These are phyloP conservation scores for Entomortierella parvispora DNA, from an alignment of 192 early-diverging fungal genomes.

Conservation along the genomic window DNA sequence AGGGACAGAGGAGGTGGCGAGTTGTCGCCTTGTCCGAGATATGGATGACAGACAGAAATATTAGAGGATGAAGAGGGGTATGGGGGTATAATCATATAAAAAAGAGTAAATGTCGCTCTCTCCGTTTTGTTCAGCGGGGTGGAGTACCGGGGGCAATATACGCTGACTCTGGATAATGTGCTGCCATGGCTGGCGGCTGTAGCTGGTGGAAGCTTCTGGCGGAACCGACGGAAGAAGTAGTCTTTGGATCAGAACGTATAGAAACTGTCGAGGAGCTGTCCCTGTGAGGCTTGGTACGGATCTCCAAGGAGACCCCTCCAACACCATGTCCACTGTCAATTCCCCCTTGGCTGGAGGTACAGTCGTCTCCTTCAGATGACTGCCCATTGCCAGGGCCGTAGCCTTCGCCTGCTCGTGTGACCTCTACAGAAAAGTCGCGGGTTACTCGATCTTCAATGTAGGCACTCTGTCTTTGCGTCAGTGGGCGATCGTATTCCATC, in stretches of 20 bases:
- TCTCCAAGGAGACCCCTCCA: neutral
- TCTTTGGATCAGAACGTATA: slow-evolving; percentile 3
- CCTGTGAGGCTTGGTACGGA: neutral
- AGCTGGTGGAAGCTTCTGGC: slow-evolving; percentile 1
- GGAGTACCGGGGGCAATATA: slow-evolving; percentile 10
- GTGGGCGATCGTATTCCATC: slow-evolving; percentile 28
- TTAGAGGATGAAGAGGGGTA: neutral
- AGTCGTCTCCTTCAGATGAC: neutral
- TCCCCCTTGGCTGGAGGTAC: slow-evolving; percentile 7
- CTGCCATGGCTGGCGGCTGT: neutral
- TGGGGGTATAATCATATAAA: too few relatives aligned
- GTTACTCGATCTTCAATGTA: neutral
- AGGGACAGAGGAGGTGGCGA: too few relatives aligned
- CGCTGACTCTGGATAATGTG: slow-evolving; percentile 20
- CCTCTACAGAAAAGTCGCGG: neutral
- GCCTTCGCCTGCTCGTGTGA: neutral
- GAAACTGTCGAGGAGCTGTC: slow-evolving; percentile 1
- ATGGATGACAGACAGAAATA: too few relatives aligned
- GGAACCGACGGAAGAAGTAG: slow-evolving; percentile 1
- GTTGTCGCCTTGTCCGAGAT: too few relatives aligned
- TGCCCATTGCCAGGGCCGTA: neutral
- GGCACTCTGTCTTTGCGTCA: slow-evolving; percentile 17
- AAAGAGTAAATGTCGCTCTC: too few relatives aligned
- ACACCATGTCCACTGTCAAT: slow-evolving; percentile 42
- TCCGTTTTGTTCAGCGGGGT: too few relatives aligned